phyloP scores from a whole-genome alignment of 2,329 filamentous ascomycete species.

The Xylaria sp. region DNA sequence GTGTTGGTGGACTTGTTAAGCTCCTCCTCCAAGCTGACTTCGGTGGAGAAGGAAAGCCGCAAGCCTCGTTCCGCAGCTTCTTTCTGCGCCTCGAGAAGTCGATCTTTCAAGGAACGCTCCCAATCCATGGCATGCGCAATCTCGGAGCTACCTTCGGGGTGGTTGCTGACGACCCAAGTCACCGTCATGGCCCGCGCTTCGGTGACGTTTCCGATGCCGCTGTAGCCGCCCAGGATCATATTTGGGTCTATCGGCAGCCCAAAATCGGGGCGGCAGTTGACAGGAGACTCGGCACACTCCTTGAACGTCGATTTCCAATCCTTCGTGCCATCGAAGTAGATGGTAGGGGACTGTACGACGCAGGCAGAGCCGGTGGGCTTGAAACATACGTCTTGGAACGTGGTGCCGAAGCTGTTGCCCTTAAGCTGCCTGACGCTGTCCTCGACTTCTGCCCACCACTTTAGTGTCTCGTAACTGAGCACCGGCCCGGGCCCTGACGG shows the following conservation, averaged over 20 bases:
- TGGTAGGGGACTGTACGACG: conserved; percentile 89
- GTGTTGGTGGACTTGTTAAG: conserved; percentile 98
- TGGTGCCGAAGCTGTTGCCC: conserved; percentile 68
- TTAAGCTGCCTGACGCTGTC: conserved; percentile 72
- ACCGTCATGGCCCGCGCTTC: conserved; percentile 81
- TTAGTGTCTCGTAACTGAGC: conserved; percentile 82
- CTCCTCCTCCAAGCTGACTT: conserved; percentile 92
- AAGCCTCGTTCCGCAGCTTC: conserved; percentile 80
- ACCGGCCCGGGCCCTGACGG: conserved; percentile 70
- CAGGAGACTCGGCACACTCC: conserved; percentile 77
- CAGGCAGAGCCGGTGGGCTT: conserved; percentile 89
- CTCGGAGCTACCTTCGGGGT: conserved; percentile 70
- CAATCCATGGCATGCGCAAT: conserved; percentile 82
- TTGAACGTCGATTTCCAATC: conserved; percentile 74
- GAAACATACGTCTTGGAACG: conserved; percentile 85
- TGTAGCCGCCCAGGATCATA: conserved; percentile 83
- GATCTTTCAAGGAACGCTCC: conserved; percentile 76
- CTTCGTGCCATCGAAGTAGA: conserved; percentile 74
- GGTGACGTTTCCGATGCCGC: conserved; percentile 64
- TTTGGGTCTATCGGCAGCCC: conserved; percentile 84
- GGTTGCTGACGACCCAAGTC: conserved; percentile 94
- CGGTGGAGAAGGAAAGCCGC: conserved; percentile 89
- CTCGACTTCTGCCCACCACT: conserved; percentile 95
- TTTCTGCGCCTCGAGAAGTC: conserved; percentile 74
- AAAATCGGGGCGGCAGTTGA: conserved; percentile 84